Conservation (phyloP, 129 eudicot genomes). For the Ambrosia artemisiifolia region DNA sequence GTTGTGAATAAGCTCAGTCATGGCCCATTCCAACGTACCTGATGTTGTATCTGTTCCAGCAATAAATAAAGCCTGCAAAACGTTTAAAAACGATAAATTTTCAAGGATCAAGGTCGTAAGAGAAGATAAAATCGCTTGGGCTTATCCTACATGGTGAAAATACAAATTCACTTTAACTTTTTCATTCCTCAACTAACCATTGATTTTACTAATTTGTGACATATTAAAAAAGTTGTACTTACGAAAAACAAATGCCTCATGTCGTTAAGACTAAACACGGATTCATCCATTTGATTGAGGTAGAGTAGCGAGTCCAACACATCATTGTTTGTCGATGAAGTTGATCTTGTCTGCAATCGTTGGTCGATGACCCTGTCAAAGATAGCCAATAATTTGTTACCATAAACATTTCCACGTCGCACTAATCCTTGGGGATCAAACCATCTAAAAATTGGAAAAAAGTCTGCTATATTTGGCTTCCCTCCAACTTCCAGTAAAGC, state of each 20-base stretch:
- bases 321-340: conserved; percentile 1
- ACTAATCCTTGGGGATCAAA: conserved; percentile 38
- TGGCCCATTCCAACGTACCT: conserved; percentile 42
- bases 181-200: too few relatives aligned
- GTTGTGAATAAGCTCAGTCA: conserved; percentile 47
- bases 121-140: too few relatives aligned
- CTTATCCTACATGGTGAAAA: too few relatives aligned
- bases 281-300: not conserved
- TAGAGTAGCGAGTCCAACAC: conserved; percentile 18
- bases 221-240: not conserved
- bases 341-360: conserved; percentile 13
- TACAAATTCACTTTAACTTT: too few relatives aligned
- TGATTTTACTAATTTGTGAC: not conserved
- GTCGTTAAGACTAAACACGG: not conserved
- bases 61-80: conserved; percentile 33
- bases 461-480: conserved; percentile 37
- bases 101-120: too few relatives aligned
- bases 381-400: not conserved
- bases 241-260: conserved; percentile 15
- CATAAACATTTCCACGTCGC: not conserved
- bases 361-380: conserved; percentile 3
- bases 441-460: conserved; percentile 33
- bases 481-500: conserved; percentile 23
- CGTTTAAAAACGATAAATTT: too few relatives aligned
- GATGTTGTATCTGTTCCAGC: conserved; percentile 42